A percentile compares a stretch with the other conserved stretches of the same genome.
Conservation (phyloP, 1,139 yeast species). For the Kurtzmaniella quercitrusa region DNA sequence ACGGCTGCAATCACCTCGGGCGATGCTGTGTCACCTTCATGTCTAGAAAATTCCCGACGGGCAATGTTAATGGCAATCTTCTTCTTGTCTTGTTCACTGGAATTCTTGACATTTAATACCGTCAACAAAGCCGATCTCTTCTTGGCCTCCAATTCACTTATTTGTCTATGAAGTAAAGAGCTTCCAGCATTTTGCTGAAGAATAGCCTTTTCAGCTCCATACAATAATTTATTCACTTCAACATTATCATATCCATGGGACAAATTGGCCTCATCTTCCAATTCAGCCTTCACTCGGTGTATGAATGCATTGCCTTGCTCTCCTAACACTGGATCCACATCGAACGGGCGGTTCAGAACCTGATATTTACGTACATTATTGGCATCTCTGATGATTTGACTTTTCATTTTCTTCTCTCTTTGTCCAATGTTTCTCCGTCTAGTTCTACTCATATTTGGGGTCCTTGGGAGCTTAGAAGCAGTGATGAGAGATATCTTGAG, state of each 20-base stretch:
- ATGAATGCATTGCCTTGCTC: slow-evolving; percentile 63
- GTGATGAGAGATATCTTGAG: slow-evolving; percentile 10
- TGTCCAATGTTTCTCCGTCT: slow-evolving; percentile 35
- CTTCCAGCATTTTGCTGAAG: slow-evolving; percentile 26
- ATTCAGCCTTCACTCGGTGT: slow-evolving; percentile 59
- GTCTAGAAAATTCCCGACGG: slow-evolving; percentile 71
- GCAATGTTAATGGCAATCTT: slow-evolving; percentile 64
- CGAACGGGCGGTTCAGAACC: slow-evolving; percentile 27
- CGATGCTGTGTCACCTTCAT: slow-evolving; percentile 89
- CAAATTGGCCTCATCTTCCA: slow-evolving; percentile 57
- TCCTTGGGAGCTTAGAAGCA: slow-evolving; percentile 12
- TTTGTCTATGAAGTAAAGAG: slow-evolving; percentile 43
- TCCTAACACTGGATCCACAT: slow-evolving; percentile 78
- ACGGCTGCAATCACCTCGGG: slow-evolving; percentile 96
- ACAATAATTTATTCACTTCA: slow-evolving; percentile 72
- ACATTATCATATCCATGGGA: slow-evolving; percentile 55
- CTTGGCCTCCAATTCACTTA: slow-evolving; percentile 43
- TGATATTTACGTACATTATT: slow-evolving; percentile 42
- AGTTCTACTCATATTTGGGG: slow-evolving; percentile 18
- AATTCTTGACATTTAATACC: slow-evolving; percentile 69
- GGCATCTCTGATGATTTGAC: slow-evolving; percentile 42
- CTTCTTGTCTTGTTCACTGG: slow-evolving; percentile 55
- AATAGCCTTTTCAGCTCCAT: slow-evolving; percentile 62
- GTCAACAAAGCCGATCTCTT: slow-evolving; percentile 70
- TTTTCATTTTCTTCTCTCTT: slow-evolving; percentile 39